Percentiles rank a stretch among this genome's conserved stretches.
phyloP scores from a whole-genome alignment of 1,284 basidiomycete species.

The Apiotrichum gamsii region DNA sequence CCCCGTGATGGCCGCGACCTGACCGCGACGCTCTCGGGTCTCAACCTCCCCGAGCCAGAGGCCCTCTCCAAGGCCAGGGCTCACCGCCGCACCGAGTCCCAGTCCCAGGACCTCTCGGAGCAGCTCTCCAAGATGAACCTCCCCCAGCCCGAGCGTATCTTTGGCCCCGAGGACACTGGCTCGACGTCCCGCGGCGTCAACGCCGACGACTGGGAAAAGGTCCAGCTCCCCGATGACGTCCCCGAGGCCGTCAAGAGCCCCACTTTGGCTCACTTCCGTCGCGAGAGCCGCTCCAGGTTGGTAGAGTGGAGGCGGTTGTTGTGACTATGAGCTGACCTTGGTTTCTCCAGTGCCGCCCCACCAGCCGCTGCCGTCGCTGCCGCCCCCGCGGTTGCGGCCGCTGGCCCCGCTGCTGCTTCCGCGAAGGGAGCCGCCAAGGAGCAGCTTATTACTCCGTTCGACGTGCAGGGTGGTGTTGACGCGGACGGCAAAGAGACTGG shows the following conservation, averaged over 20 bases:
- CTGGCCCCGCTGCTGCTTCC: background rate
- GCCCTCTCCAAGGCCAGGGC: constrained; percentile 31
- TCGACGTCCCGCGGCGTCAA: constrained; percentile 30
- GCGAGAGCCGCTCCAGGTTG: constrained; percentile 23
- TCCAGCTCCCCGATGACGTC: constrained; percentile 43
- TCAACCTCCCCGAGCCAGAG: constrained; percentile 46
- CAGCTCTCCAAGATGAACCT: constrained; percentile 44
- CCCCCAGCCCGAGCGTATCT: constrained; percentile 47
- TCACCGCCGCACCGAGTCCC: constrained; percentile 38
- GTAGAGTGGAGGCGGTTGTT: background rate
- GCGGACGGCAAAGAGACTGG: constrained; percentile 81
- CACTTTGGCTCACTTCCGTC: constrained; percentile 35
- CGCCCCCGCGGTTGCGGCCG: constrained; percentile 3
- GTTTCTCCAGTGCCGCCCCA: constrained; percentile 3
- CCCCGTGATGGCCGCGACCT: constrained; percentile 9
- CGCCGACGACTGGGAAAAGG: constrained; percentile 45
- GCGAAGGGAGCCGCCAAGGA: constrained; percentile 46
- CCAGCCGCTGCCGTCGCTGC: constrained; percentile 16
- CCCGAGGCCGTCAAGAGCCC: constrained; percentile 46
- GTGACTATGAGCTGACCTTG: background rate
- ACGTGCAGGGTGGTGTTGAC: constrained; percentile 88
- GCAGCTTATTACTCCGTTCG: constrained; percentile 96
- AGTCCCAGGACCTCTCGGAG: constrained; percentile 44
- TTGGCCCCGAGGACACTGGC: constrained; percentile 36
- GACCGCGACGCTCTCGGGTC: constrained; percentile 20